Evolutionary conservation across 306 rosid genomes (phyloP), one percentile per base, ranked within the genome.

Genomic region (Cucurbita ficifolia): DNA sequence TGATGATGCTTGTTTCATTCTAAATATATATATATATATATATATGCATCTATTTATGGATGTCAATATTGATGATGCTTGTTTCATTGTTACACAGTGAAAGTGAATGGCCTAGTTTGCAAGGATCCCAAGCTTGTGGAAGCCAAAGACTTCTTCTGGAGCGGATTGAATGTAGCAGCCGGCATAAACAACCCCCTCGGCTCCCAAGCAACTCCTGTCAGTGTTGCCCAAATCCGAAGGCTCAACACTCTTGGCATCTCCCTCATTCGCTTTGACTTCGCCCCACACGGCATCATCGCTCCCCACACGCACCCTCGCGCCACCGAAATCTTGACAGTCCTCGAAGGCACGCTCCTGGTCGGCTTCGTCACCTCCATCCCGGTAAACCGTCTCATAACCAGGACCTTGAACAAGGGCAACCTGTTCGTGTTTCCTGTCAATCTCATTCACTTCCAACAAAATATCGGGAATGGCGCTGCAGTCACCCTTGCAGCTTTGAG

Each of bases 311-410:
- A 82, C 36, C 86, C 86, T 12, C 53, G 78, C 2, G 81, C 81
- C 10, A 24, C 81, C 1, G 81, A 82, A 75, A 69, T 79, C 58
- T 40, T 76, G 50, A 76, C 81, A 0, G 75, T 82, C 5, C 49
- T 82, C 3, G 77, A 76, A 52, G 86, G 83, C 10, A 69, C 29
- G 21, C 83, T 79, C 7, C 74, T 79, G 67, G 81, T 79, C 0
- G 86, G 86, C 9, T 83, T 82, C 36, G 72, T 79, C 45, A 82
- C 86, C 1, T 76, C 86, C 10, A 79, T 54, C 54, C 81, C 81
- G 0, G 75, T 72, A 35, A 79, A 76, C 81, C 63, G 35, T 4
- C 81, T 55, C 5, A n/a, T 82, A 17, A 43, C 71, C 7, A 79
- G 73, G 73, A 12, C 69, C 2, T 78, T 76, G n/a, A 36, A 73